These are phyloP conservation scores for Nymphaea thermarum DNA, from an alignment of 164 flowering plant species.

Conservation along the genomic window DNA sequence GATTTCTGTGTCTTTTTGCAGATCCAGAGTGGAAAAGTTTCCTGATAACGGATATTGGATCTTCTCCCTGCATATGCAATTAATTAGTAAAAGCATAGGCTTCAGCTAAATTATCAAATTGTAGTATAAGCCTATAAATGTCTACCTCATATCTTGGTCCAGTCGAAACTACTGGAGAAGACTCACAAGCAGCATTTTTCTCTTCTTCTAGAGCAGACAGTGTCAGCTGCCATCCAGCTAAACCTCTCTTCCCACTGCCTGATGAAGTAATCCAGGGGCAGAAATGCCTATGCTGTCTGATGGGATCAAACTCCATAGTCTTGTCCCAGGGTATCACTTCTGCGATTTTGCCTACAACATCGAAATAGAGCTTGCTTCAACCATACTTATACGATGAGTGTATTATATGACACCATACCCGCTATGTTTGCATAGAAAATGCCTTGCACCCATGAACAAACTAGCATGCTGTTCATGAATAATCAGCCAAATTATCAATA, in stretches of 20 bases:
- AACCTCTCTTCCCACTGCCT: constrained; percentile 13
- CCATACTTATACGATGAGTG: too few relatives aligned
- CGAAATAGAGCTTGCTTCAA: too few relatives aligned
- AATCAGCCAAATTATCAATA: too few relatives aligned
- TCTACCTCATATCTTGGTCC: constrained; percentile 46
- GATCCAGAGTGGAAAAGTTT: constrained; percentile 57
- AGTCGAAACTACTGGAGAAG: constrained; percentile 16
- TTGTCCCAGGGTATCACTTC: constrained; percentile 12
- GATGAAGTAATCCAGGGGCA: constrained; percentile 85
- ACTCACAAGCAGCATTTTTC: constrained; percentile 23
- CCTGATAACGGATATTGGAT: constrained; percentile 56
- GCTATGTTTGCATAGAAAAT: too few relatives aligned
- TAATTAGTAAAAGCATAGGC: background rate
- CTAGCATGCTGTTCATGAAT: too few relatives aligned
- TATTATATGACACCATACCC: too few relatives aligned
- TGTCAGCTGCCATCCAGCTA: constrained; percentile 76
- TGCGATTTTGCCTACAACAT: too few relatives aligned
- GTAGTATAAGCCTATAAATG: background rate
- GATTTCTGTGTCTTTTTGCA: constrained; percentile 23
- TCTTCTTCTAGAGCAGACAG: constrained; percentile 47
- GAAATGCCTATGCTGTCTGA: constrained; percentile 80
- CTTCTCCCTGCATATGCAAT: constrained; percentile 50
- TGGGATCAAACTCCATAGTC: constrained; percentile 62
- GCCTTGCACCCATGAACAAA: too few relatives aligned
- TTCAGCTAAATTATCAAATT: background rate